Evolutionary conservation across 257 asterid genomes (phyloP).

Genomic region (Capsicum chinense): DNA sequence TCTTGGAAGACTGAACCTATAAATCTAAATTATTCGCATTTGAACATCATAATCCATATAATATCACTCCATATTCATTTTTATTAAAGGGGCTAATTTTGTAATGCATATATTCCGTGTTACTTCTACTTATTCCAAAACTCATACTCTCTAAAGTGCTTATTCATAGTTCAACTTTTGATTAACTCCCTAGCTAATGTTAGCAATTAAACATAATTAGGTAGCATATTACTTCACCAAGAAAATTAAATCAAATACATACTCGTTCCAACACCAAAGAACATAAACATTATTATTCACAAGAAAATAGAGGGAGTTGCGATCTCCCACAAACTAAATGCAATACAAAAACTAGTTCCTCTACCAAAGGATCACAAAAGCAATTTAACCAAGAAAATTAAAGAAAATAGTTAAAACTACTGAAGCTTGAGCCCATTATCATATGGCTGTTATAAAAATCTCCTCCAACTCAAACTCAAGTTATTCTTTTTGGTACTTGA

Average conservation of each 20-base stretch:
- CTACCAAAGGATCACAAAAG: too few species aligned
- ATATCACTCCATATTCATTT: not conserved
- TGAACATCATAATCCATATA: too few species aligned
- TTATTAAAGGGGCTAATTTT: not conserved
- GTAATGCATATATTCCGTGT: not conserved
- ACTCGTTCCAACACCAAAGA: not conserved
- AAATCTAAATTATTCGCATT: too few species aligned
- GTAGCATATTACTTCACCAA: not conserved
- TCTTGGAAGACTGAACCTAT: not conserved
- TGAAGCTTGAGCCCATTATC: not conserved
- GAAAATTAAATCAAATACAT: not conserved
- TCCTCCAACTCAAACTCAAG: not conserved
- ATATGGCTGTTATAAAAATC: not conserved
- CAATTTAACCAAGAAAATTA: not conserved
- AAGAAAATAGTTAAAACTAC: not conserved
- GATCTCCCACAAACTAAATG: not conserved
- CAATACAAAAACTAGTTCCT: not conserved
- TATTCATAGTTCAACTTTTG: not conserved
- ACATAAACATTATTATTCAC: not conserved
- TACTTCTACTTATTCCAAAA: not conserved
- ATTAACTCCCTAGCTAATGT: not conserved
- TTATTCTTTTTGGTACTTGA: not conserved
- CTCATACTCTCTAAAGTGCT: not conserved
- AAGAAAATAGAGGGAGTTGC: not conserved
- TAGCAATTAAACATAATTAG: not conserved